These are phyloP conservation scores for Proliferodiscus dingleyae DNA, from an alignment of 2,329 filamentous ascomycete genomes.

Conservation along the genomic window DNA sequence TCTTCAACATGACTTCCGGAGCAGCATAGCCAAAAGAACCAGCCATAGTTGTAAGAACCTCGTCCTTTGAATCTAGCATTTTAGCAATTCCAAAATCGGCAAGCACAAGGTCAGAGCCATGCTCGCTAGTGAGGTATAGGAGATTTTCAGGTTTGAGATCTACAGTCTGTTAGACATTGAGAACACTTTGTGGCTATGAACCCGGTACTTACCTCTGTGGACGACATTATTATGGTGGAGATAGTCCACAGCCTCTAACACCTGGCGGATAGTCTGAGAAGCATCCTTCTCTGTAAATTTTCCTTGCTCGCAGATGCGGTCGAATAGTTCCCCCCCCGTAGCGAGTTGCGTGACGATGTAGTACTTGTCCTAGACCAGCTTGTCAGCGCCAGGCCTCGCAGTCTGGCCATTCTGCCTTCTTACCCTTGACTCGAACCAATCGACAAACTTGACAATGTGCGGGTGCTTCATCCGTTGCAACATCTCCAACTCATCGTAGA, in stretches of 20 bases:
- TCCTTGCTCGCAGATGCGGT: slow-evolving; percentile 95
- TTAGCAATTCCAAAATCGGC: slow-evolving; percentile 99
- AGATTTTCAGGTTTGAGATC: slow-evolving; percentile 98
- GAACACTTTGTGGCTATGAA: not conserved
- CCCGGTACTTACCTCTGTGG: slow-evolving; percentile 64
- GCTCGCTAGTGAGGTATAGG: slow-evolving; percentile 76
- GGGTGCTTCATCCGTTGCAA: slow-evolving; percentile 86
- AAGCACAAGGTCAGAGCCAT: slow-evolving; percentile 80
- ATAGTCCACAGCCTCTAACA: slow-evolving; percentile 89
- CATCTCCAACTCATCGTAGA: slow-evolving; percentile 94
- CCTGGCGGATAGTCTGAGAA: slow-evolving; percentile 89
- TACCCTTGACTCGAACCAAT: slow-evolving; percentile 98
- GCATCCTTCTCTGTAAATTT: slow-evolving; percentile 96
- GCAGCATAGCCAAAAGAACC: slow-evolving; percentile 97
- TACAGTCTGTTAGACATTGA: slow-evolving; percentile 35
- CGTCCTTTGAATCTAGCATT: slow-evolving; percentile 85
- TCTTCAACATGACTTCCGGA: slow-evolving; percentile 96
- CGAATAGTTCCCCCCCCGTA: slow-evolving; percentile 93
- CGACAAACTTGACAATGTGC: slow-evolving; percentile 94
- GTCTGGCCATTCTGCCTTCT: slow-evolving; percentile 28
- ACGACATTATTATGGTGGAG: slow-evolving; percentile 93
- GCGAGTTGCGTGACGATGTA: slow-evolving; percentile 98
- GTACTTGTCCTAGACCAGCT: slow-evolving; percentile 77
- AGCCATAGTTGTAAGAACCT: slow-evolving; percentile 96
- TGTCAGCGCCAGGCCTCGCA: slow-evolving; percentile 2